Evolutionary conservation across 805 yeast genomes (phyloP), one percentile per base, ranked within the genome.

Genomic region (Pichia paraexigua): DNA sequence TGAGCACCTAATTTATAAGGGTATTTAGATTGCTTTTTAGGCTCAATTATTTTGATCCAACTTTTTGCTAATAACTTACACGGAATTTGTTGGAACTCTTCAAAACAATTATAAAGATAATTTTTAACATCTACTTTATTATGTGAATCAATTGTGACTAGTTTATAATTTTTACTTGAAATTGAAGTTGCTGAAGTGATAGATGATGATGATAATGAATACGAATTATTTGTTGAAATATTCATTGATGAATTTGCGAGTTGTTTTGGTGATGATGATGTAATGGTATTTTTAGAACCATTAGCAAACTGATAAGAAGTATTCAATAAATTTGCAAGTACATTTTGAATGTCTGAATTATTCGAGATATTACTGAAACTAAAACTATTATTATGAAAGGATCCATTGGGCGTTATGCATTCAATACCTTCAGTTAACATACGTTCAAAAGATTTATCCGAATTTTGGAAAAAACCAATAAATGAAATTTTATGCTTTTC

Each of bases 31-130:
- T 84, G 88, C 55, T 85, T 85, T 49, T 67, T 71, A 2, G 92
- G 91, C 59, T 83, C 89, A 17, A 83, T 70, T 1, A 70, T 63
- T 57, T 74, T 77, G 44, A 86, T 83, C 89, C 90, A 85, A 12
- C 74, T 70, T 60, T 84, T 85, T 8, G 87, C 83, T 10, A 86
- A 64, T 5, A 69, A 57, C 54, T 83, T 84, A 62, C 94, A 86
- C 1, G 73, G 68, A 1, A 73, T 58, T 57, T 82, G 87, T 58
- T 74, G 76, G 43, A 78, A 59, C 39, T 63, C 66, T 30, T 66
- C 69, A 48, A 74, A 68, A 27, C 71, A 64, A 22, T 59, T 60
- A 21, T 46, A 54, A 1, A 68, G 55, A 46, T 61, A 63, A 20
- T 54, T 56, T 32, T 59, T 58, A 25, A 64, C 63, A 8, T 51